phyloP scores from a whole-genome alignment of 257 asterid genomes.

The Capsicum chinense region DNA sequence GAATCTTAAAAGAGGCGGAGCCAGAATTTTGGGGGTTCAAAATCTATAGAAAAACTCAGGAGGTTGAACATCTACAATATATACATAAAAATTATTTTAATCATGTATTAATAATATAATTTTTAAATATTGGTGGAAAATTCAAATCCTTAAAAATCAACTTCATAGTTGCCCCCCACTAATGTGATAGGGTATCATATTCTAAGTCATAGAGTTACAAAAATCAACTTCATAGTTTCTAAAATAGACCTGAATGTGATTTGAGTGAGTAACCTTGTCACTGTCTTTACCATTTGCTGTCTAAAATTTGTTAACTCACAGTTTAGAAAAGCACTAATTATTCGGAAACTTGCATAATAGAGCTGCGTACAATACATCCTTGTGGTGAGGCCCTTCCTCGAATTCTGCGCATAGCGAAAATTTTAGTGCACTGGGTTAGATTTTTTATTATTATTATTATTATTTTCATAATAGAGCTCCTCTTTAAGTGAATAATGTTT shows the following conservation, averaged over 20 bases:
- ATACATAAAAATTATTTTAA: too few species aligned
- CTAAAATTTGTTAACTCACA: background rate
- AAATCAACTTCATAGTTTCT: background rate
- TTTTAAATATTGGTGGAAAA: background rate
- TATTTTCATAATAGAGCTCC: background rate
- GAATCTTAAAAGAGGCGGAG: too few species aligned
- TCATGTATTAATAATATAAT: too few species aligned
- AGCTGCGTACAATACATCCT: too few species aligned
- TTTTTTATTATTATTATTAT: too few species aligned
- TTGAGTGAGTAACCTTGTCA: background rate
- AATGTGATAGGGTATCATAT: background rate
- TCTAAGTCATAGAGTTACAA: background rate
- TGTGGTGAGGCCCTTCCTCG: too few species aligned
- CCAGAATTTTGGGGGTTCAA: too few species aligned
- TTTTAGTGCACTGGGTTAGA: too few species aligned
- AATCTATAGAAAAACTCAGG: too few species aligned
- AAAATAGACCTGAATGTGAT: background rate
- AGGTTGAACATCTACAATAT: too few species aligned
- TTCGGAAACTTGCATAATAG: background rate
- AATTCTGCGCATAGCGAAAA: too few species aligned
- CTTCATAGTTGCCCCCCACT: slow-evolving; percentile 25
- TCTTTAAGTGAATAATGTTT: background rate
- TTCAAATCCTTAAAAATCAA: slow-evolving; percentile 3
- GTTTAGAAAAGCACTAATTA: background rate
- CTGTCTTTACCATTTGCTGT: background rate